Base-by-base conservation (phyloP, 2,329 filamentous ascomycete genomes). In the Paracorniculantispora psalliotae region DNA sequence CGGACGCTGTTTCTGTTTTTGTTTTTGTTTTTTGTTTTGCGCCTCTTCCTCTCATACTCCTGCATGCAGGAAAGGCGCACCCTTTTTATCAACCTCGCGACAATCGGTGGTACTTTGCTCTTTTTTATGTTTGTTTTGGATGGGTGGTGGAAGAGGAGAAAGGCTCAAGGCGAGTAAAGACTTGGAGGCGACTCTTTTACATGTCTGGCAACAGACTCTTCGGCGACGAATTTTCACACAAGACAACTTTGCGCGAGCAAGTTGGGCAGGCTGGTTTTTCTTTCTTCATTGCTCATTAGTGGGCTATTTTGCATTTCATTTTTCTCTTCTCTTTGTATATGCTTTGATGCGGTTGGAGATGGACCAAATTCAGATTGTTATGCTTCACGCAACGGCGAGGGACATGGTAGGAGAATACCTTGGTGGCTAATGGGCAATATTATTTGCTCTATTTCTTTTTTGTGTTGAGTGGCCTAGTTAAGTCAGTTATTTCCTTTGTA, bases 191-290 rank as follows among this genome's bases (percentile, higher is more conserved):
- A 67, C 63, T 67, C 63, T 63, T n/a, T 62, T 61, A 63, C 61
- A 65, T 52, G 41, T 66, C 67, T 69, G 67, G 66, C 67, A 74
- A 74, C 65, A 72, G 71, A 43, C 64, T 65, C 26, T 68, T 71
- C 52, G 64, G 65, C 62, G 51, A 69, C 68, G 62, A 62, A 61
- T 43, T 37, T 35, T 17, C 9, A 21, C 28, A 21, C 25, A n/a
- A 44, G 37, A 13, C 21, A 37, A 43, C 30, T 21, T 37, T 37
- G 41, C 43, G 30, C 28, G 15, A 47, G 52, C 21, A 55, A 43
- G 4, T 17, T 26, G 23, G 33, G n/a, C 19, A 55, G 15, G 6
- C 15, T 10, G 10, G 15, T 7, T 30, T 17, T 50, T 54, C 46
- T 59, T 55, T 59, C 58, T 61, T 57, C 62, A 51, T 61, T 59